Evolutionary conservation across 257 asterid species (phyloP), one percentile per base, ranked within the genome.

Genomic region (Gentiana dahurica): DNA sequence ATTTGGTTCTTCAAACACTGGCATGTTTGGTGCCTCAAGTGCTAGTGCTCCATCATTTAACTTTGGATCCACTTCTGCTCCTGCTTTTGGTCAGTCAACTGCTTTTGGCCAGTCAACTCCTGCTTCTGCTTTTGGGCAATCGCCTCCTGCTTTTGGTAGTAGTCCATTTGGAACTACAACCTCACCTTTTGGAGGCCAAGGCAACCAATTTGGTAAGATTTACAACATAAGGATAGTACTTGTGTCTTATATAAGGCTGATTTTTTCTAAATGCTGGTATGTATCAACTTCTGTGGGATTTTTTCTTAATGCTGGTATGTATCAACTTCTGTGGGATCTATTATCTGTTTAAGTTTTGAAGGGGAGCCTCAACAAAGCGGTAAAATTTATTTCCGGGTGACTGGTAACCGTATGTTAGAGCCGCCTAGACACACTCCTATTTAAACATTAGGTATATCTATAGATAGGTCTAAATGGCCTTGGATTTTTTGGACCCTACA

Each of bases 191-290:
- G 84, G 85, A 59, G 70, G 74, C 74, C 97, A 76, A 73, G 85
- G 84, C 61, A 57, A 92, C 52, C 75, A 92, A 59, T 91, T 91
- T 68, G 97, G 97, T 87, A 75, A 73, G 95, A 60, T 59, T 15
- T 59, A 65, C 56, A 15, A 36, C 36, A 46, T 57, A 58, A 56
- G 53, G 53, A 33, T 50, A 41, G 46, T 41, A 41, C 46, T 41
- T 4, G 9, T 41, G 6, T 7, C 9, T 10, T 5, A 6, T n/a
- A 7, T 53, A 12, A 6, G 11, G 47, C 49, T 44, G 24, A 11
- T 57, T 1, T 36, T n/a, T 24, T 37, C 47, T 54, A 24, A 24
- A 24, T 24, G 24, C 24, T 24, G 24, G 24, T 24, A 24, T 24
- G 24, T 24, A 24, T 24, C 24, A 24, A 24, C 24, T 24, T 24